Percentiles rank a stretch among this genome's conserved stretches.
Evolutionary conservation across 108 stramenopile genomes (phyloP).

Genomic region (Aureococcus anophagefferens): DNA sequence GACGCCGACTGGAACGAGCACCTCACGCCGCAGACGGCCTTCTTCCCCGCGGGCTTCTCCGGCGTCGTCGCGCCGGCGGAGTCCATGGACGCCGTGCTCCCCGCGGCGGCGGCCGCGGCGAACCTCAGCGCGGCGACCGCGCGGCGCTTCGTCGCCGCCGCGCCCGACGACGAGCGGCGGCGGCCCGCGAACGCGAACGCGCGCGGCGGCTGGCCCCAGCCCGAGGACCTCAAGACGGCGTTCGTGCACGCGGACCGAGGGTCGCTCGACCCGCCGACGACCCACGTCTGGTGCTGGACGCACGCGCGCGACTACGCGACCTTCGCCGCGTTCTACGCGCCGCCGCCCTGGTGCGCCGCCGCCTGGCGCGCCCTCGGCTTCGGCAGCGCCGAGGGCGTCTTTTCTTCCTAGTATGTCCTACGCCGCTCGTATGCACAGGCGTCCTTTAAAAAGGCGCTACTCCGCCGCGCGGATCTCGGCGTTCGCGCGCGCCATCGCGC

Average conservation of each 20-base stretch:
- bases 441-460: no score
- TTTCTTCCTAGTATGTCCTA: no score
- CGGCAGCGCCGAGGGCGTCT: no score
- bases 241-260: background rate
- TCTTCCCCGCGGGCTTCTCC: background rate
- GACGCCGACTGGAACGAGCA: background rate
- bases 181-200: background rate
- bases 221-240: background rate
- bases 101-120: background rate
- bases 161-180: no score
- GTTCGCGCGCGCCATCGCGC: no score
- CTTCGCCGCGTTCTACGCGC: background rate
- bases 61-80: background rate
- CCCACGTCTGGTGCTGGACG: background rate
- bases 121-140: background rate
- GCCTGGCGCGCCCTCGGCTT: background rate
- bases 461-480: no score
- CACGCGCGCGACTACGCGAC: background rate
- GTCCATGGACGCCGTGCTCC: background rate
- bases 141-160: background rate
- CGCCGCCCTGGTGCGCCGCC: background rate
- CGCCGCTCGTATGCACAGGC: no score
- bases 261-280: background rate
- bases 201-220: background rate
- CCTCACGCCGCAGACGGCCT: background rate